Base-by-base conservation (phyloP, 257 asterid genomes). In the Verbascum thapsus region DNA sequence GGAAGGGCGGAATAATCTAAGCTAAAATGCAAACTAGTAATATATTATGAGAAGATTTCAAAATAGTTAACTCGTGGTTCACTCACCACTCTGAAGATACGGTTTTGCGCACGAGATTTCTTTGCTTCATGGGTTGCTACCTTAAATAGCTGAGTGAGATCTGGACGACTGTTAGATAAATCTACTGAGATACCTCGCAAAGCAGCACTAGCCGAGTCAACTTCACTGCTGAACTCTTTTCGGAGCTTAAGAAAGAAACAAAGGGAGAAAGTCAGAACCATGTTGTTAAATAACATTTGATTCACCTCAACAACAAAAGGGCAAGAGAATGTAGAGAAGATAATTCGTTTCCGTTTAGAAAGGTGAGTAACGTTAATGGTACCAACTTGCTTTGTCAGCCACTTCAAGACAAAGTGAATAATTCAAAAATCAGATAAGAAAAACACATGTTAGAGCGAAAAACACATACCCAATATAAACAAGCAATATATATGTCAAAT, bases 61-160 rank as follows among this genome's bases (percentile, higher is more conserved):
- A 1, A 47, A 10, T 42, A 10, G 54, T 23, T 52, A 37, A 55
- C 6, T 50, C 64, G 51, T 59, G 39, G 22, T 44, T 6, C n/a
- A 77, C 97, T 89, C 63, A 92, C 99, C 94, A 92, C 87, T 64
- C 97, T 79, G 64, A 92, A 73, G 41, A 82, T 89, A 71, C 99
- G 83, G 53, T 84, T 81, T 66, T 87, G 97, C 7, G 90, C 78
- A 53, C 90, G 94, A 44, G 97, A 87, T 70, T 92, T 92, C 73
- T 79, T 89, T 22, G 96, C 99, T 82, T 92, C 99, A 68, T 85
- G 97, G 69, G 78, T 81, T 58, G 99, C 97, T 58, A 81, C 85
- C 57, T 68, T 83, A 41, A 92, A 85, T 34, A 92, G 96, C 53
- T 83, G 97, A 42, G 95, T 85, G 58, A 92, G 94, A 79, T 92